Evolutionary conservation across 2,329 filamentous ascomycete species (phyloP).

Genomic region (Colletotrichum paranaense): DNA sequence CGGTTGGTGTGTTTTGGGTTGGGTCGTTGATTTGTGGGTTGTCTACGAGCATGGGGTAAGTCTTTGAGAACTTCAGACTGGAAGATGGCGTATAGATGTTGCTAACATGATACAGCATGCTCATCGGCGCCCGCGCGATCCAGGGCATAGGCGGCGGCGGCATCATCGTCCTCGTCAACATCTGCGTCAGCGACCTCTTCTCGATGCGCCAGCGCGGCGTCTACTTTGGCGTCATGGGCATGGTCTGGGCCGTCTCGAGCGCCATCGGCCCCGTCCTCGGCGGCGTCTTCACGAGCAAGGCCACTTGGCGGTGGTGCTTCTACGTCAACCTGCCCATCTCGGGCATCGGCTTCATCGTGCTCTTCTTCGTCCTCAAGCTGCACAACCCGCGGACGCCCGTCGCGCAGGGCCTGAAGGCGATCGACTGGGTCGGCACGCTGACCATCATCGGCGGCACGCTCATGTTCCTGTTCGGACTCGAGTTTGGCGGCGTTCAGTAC

Average conservation of each 20-base stretch:
- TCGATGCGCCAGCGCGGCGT: slow-evolving; percentile 56
- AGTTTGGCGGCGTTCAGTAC: slow-evolving; percentile 72
- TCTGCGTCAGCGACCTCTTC: slow-evolving; percentile 65
- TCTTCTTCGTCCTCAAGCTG: slow-evolving; percentile 73
- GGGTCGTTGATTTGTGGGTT: slow-evolving; percentile 62
- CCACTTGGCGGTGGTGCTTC: slow-evolving; percentile 70
- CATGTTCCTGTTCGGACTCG: slow-evolving; percentile 77
- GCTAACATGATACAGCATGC: slow-evolving; percentile 41
- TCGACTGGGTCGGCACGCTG: slow-evolving; percentile 71
- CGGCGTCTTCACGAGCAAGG: slow-evolving; percentile 72
- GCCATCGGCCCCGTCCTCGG: slow-evolving; percentile 74
- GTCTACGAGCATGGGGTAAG: slow-evolving; percentile 51
- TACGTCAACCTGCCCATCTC: slow-evolving; percentile 58
- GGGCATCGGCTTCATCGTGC: slow-evolving; percentile 67
- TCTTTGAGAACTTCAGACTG: neutral
- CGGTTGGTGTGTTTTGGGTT: slow-evolving; percentile 61
- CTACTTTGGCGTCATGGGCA: slow-evolving; percentile 73
- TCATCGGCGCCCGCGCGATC: slow-evolving; percentile 59
- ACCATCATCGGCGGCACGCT: slow-evolving; percentile 72
- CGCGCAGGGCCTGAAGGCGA: slow-evolving; percentile 68
- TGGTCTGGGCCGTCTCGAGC: slow-evolving; percentile 75
- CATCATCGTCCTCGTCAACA: slow-evolving; percentile 63
- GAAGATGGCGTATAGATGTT: neutral
- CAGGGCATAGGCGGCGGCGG: slow-evolving; percentile 66
- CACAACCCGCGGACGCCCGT: slow-evolving; percentile 74